These are phyloP conservation scores for Musa troglodytarum DNA, from an alignment of 176 grass and related monocot genomes.

Conservation along the genomic window DNA sequence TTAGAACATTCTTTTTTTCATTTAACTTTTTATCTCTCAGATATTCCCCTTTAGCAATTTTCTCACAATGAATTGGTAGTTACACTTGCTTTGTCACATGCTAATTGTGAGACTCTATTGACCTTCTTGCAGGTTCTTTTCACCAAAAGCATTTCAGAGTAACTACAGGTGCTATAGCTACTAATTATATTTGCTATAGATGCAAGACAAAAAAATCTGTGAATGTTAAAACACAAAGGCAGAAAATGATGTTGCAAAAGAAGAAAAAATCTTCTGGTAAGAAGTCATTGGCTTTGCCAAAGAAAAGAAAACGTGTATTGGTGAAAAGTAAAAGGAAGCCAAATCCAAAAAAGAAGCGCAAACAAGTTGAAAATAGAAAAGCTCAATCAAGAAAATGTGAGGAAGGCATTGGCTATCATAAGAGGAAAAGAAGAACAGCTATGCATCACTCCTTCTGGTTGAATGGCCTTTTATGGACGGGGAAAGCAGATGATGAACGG, in stretches of 20 bases:
- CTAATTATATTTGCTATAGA: slow-evolving; percentile 66
- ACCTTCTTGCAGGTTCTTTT: slow-evolving; percentile 56
- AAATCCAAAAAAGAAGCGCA: slow-evolving; percentile 32
- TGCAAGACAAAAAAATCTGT: slow-evolving; percentile 50
- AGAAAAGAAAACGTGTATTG: slow-evolving; percentile 40
- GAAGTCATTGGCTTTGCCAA: slow-evolving; percentile 26
- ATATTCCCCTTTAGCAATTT: background rate
- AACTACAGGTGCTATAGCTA: slow-evolving; percentile 42
- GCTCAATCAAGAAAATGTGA: slow-evolving; percentile 26
- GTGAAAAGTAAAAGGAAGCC: slow-evolving; percentile 44
- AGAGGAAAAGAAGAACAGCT: slow-evolving; percentile 79
- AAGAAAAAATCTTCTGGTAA: slow-evolving; percentile 14
- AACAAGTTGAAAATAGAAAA: slow-evolving; percentile 32
- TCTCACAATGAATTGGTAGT: background rate
- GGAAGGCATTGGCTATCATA: slow-evolving; percentile 30
- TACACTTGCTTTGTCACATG: background rate
- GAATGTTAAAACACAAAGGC: slow-evolving; percentile 36
- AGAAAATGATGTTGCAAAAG: slow-evolving; percentile 21
- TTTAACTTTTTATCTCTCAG: background rate
- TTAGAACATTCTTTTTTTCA: background rate
- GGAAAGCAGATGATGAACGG: slow-evolving; percentile 50
- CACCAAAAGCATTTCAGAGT: slow-evolving; percentile 91
- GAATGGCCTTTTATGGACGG: slow-evolving; percentile 72
- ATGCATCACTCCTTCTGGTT: slow-evolving; percentile 77
- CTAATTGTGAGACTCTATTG: background rate